phyloP scores from a whole-genome alignment of 139 green algal species.

The Tetraselmis striata region DNA sequence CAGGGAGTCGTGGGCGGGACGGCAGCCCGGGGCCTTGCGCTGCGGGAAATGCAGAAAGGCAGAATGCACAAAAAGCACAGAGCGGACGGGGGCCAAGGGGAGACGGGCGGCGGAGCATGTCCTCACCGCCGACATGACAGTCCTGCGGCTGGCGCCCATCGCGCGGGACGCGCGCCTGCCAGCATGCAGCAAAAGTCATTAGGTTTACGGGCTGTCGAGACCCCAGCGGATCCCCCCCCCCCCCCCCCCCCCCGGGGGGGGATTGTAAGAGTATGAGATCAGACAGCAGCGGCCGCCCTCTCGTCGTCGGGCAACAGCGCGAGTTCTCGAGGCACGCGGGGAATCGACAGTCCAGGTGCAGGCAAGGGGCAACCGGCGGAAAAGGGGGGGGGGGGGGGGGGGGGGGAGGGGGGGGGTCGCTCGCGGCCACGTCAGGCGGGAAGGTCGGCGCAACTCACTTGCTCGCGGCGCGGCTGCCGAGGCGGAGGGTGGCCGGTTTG shows the following conservation, averaged over 20 bases:
- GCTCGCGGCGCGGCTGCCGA: too few relatives aligned
- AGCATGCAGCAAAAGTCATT: too few relatives aligned
- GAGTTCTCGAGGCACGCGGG: background rate
- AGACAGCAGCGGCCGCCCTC: too few relatives aligned
- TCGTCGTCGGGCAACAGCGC: too few relatives aligned
- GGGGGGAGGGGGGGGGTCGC: background rate
- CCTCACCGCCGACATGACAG: background rate
- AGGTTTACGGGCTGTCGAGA: too few relatives aligned
- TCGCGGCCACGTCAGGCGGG: background rate
- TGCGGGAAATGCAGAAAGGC: too few relatives aligned
- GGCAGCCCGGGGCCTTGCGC: too few relatives aligned
- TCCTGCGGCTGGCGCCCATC: background rate
- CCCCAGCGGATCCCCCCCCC: too few relatives aligned
- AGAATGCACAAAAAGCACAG: background rate
- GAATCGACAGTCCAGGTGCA: background rate
- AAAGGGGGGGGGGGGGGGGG: background rate
- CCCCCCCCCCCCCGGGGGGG: too few relatives aligned
- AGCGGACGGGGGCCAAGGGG: background rate
- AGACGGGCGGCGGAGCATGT: background rate
- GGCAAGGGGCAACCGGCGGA: background rate
- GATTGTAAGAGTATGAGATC: background rate
- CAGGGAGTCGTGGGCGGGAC: background rate
- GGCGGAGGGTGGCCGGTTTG: background rate
- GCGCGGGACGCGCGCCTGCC: background rate
- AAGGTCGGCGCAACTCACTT: too few relatives aligned